Base-by-base conservation (phyloP, 108 stramenopile species). In the Stephanodiscus triporus region DNA sequence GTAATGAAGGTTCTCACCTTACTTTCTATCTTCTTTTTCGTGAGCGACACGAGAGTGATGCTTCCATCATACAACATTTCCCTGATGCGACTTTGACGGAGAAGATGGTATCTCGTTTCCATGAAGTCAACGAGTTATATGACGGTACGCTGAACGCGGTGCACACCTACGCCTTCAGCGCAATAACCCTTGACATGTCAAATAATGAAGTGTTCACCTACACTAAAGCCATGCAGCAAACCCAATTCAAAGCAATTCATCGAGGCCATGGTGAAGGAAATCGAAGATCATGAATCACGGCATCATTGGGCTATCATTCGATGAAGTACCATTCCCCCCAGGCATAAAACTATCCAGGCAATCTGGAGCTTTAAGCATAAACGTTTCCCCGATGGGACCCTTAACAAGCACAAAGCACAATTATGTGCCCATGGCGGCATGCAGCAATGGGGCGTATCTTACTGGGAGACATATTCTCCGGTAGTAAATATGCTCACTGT, bases 381-480 rank as follows among this genome's bases (percentile, higher is more conserved):
- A 24, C 17, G 66, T 11, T 23, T 30, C 19, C 43, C 53, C 50
- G 43, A 45, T 9, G 66, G 42, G 13, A n/a, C 38, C 11, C 64
- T n/a, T n/a, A n/a, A n/a, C n/a, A n/a, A n/a, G n/a, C n/a, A n/a
- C n/a, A n/a, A n/a, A n/a, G n/a, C n/a, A n/a, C n/a, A n/a, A n/a
- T n/a, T n/a, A n/a, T n/a, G n/a, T n/a, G n/a, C n/a, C n/a, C n/a
- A n/a, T n/a, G n/a, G n/a, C n/a, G n/a, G n/a, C n/a, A n/a, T n/a
- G n/a, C n/a, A n/a, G n/a, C n/a, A n/a, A n/a, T n/a, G 40, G 34
- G 64, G 64, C 34, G 82, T 84, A 24, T 55, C 80, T 70, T 80
- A 63, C 53, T 71, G 22, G 26, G 78, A 84, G 63, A 84, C 84
- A 11, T 80, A 68, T 60, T 17, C 69, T n/a, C 76, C 69, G 22